A percentile compares a stretch with the other conserved stretches of the same genome.
Conservation (phyloP, 495 filamentous ascomycete genomes). For the Pseudoneurospora amorphoporcata region DNA sequence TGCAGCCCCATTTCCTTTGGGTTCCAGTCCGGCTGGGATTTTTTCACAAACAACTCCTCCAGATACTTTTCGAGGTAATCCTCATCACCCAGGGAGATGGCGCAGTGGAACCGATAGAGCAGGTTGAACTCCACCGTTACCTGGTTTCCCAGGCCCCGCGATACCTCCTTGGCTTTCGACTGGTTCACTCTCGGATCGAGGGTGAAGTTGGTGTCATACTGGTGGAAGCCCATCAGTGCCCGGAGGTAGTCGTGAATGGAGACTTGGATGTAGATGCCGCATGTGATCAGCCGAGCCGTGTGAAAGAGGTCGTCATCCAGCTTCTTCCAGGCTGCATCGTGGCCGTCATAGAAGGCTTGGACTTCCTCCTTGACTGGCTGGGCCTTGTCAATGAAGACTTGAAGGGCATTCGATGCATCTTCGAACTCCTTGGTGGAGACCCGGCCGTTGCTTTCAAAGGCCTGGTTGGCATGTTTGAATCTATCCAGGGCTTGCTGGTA, state of each 20-base stretch:
- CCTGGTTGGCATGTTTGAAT: background rate
- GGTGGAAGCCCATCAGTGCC: conserved; percentile 69
- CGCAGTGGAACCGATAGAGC: conserved; percentile 66
- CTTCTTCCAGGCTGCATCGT: conserved; percentile 28
- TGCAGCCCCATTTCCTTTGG: conserved; percentile 50
- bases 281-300: conserved; percentile 64
- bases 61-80: conserved; percentile 49
- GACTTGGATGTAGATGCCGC: conserved; percentile 72
- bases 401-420: background rate
- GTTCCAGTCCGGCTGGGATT: conserved; percentile 32
- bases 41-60: conserved; percentile 41
- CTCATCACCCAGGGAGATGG: conserved; percentile 54
- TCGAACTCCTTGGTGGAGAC: background rate
- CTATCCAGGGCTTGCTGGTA: background rate
- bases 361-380: background rate
- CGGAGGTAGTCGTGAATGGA: conserved; percentile 70
- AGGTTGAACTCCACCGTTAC: conserved; percentile 70
- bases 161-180: conserved; percentile 39
- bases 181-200: conserved; percentile 58
- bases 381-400: background rate
- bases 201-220: conserved; percentile 67
- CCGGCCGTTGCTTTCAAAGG: background rate
- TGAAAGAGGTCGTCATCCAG: conserved; percentile 77
- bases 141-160: conserved; percentile 66
- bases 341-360: conserved; percentile 1